phyloP scores from a whole-genome alignment of 2,329 filamentous ascomycete species.

The Akanthomyces dipterigenus region DNA sequence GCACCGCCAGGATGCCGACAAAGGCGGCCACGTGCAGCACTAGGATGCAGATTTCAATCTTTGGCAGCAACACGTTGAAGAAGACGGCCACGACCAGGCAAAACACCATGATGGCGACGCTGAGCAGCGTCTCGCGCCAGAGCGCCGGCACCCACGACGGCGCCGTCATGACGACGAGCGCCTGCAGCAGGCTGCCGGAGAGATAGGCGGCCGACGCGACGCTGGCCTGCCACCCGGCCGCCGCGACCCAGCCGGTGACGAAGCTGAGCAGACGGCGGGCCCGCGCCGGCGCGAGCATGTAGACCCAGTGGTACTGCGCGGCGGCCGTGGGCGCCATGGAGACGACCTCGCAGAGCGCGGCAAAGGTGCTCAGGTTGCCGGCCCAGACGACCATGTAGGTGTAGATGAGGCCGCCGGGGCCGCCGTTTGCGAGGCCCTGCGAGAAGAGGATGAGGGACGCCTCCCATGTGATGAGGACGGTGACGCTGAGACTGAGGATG shows the following conservation, averaged over 20 bases:
- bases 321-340: slow-evolving; percentile 40
- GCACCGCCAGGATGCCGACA: slow-evolving; percentile 5
- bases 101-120: neutral
- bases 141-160: neutral
- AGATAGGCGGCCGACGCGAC: slow-evolving; percentile 16
- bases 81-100: neutral
- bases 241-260: slow-evolving; percentile 21
- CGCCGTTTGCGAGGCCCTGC: slow-evolving; percentile 33
- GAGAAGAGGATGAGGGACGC: slow-evolving; percentile 20
- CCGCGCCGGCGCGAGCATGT: slow-evolving; percentile 35
- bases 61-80: slow-evolving; percentile 9
- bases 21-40: slow-evolving; percentile 9
- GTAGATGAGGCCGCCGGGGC: slow-evolving; percentile 44
- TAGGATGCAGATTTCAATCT: slow-evolving; percentile 10
- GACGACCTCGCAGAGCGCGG: slow-evolving; percentile 26
- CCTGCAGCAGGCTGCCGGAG: neutral
- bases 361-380: slow-evolving; percentile 32
- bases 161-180: neutral
- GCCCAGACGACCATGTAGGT: slow-evolving; percentile 37
- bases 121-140: slow-evolving; percentile 10
- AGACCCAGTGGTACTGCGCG: slow-evolving; percentile 52
- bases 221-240: slow-evolving; percentile 22
- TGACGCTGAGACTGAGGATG: slow-evolving; percentile 39
- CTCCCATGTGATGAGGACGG: slow-evolving; percentile 44
- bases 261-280: slow-evolving; percentile 35